Conservation (phyloP, 1,284 basidiomycete species). For the Papiliotrema flavescens region DNA sequence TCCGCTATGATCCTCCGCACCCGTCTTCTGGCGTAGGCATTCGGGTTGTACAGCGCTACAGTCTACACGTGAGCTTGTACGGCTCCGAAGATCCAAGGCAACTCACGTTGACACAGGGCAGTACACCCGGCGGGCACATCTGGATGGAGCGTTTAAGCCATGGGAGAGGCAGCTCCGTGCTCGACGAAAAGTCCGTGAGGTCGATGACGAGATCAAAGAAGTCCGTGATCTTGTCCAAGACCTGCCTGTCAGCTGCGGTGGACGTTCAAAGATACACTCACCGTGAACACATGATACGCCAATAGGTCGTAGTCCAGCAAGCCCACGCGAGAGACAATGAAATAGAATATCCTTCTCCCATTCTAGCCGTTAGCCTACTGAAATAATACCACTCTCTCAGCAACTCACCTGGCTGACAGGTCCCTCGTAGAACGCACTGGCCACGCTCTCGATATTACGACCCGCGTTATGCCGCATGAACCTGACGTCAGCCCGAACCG, state of each 20-base stretch:
- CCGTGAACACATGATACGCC: constrained; percentile 77
- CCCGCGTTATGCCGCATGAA: constrained; percentile 67
- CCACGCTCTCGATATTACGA: constrained; percentile 61
- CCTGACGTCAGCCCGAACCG: constrained; percentile 56
- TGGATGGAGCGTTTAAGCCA: constrained; percentile 79
- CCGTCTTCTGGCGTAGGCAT: constrained; percentile 67
- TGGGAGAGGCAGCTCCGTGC: constrained; percentile 72
- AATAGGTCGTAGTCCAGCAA: constrained; percentile 79
- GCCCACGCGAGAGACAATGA: constrained; percentile 66
- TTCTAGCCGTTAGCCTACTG: constrained; percentile 20
- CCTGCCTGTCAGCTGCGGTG: constrained; percentile 15
- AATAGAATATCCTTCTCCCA: constrained; percentile 50
- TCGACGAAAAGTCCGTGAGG: constrained; percentile 71
- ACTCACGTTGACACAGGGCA: constrained; percentile 31
- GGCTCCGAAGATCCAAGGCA: constrained; percentile 49
- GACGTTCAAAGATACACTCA: constrained; percentile 31
- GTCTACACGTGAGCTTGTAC: constrained; percentile 53
- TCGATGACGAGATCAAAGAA: constrained; percentile 74
- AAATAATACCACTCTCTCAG: background rate
- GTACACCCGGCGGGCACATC: constrained; percentile 58
- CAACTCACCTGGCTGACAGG: constrained; percentile 52
- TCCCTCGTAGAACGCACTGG: constrained; percentile 66
- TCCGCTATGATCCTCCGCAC: constrained; percentile 56
- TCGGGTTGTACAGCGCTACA: constrained; percentile 74
- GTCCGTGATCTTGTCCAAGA: constrained; percentile 40